Percentiles rank a stretch among this genome's conserved stretches.
phyloP scores from a whole-genome alignment of 1,284 basidiomycete species.

The Thelephora terrestris region DNA sequence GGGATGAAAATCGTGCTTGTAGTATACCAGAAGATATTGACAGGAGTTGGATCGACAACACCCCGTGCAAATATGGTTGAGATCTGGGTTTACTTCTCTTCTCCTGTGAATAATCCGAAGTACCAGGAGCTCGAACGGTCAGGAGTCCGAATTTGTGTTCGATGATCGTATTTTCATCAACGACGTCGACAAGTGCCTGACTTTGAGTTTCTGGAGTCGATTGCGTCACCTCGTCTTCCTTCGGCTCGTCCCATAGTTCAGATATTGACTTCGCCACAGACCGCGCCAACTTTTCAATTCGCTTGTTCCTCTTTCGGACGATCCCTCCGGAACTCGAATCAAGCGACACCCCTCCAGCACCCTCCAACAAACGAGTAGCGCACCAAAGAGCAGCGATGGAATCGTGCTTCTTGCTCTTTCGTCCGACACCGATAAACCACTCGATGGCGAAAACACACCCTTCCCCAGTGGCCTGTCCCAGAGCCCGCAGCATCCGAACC shows the following conservation, averaged over 20 bases:
- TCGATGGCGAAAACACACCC: constrained; percentile 67
- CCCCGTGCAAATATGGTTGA: constrained; percentile 47
- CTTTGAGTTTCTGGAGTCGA: constrained; percentile 14
- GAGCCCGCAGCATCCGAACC: constrained; percentile 56
- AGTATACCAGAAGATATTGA: constrained; percentile 59
- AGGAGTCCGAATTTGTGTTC: constrained; percentile 48
- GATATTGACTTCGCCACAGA: constrained; percentile 53
- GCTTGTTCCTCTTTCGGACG: constrained; percentile 24
- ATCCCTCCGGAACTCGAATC: constrained; percentile 18
- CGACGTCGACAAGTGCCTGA: constrained; percentile 4
- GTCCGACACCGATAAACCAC: constrained; percentile 65
- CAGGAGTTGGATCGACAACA: constrained; percentile 63
- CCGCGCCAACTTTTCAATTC: constrained; percentile 56
- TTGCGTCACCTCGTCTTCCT: constrained; percentile 12
- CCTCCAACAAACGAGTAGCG: constrained; percentile 64
- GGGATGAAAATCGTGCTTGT: constrained; percentile 52
- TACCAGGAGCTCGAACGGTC: constrained; percentile 22
- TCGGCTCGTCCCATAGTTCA: constrained; percentile 56
- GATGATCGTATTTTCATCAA: constrained; percentile 28
- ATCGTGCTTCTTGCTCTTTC: constrained; percentile 22
- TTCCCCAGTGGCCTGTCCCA: constrained; percentile 66
- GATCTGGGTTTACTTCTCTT: constrained; percentile 6
- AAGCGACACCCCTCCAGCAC: constrained; percentile 42
- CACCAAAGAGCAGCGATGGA: constrained; percentile 80
- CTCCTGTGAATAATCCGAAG: constrained; percentile 15